A percentile compares a stretch with the other conserved stretches of the same genome.
These are phyloP conservation scores for Malus orientalis DNA, from an alignment of 306 rosid genomes.

Conservation along the genomic window DNA sequence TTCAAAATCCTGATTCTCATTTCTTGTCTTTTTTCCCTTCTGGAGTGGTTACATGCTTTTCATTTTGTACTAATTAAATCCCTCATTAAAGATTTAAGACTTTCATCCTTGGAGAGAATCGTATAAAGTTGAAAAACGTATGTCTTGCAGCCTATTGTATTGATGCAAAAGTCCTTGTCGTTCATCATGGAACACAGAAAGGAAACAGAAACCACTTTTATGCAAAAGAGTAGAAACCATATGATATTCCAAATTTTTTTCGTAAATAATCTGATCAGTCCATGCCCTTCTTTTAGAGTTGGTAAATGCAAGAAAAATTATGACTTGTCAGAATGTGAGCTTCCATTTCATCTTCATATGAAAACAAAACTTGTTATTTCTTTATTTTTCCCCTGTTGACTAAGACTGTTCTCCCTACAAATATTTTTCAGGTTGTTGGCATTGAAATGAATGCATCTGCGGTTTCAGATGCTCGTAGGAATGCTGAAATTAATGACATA, in stretches of 20 bases:
- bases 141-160: background rate
- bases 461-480: slow-evolving; percentile 76
- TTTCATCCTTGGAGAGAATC: background rate
- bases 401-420: slow-evolving; percentile 10
- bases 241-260: background rate
- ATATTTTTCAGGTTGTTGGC: slow-evolving; percentile 71
- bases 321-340: background rate
- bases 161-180: background rate
- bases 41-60: background rate
- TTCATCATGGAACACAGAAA: background rate
- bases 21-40: background rate
- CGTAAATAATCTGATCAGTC: background rate
- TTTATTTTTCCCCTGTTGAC: background rate
- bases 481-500: slow-evolving; percentile 90
- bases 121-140: background rate
- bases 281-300: background rate
- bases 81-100: background rate
- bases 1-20: slow-evolving; percentile 20
- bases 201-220: background rate
- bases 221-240: background rate
- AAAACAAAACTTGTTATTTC: background rate
- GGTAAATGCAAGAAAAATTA: background rate
- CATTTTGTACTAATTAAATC: background rate
- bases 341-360: background rate
- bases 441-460: slow-evolving; percentile 98